A percentile compares a stretch with the other conserved stretches of the same genome.
Evolutionary conservation across 345 rosid species (phyloP).

Genomic region (Cardamine resedifolia): DNA sequence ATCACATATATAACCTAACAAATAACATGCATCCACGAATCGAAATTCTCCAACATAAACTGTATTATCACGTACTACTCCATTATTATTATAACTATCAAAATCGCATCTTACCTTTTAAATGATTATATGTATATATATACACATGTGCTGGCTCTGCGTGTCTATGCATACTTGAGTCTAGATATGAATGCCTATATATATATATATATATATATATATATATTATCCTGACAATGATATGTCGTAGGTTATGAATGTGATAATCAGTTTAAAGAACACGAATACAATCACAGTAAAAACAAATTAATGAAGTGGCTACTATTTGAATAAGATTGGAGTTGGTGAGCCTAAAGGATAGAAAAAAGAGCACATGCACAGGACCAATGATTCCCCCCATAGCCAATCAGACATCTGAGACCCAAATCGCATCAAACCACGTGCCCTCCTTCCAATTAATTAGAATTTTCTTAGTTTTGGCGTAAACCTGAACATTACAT

Average conservation of each 20-base stretch:
- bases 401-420: constrained; percentile 37
- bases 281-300: constrained; percentile 5
- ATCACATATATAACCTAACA: constrained; percentile 1
- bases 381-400: constrained; percentile 30
- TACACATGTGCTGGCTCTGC: constrained; percentile 26
- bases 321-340: constrained; percentile 7
- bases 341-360: constrained; percentile 22
- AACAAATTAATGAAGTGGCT: constrained; percentile 10
- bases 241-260: constrained; percentile 33
- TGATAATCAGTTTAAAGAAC: constrained; percentile 10
- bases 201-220: too few relatives aligned
- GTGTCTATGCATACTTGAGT: constrained; percentile 28
- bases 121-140: neutral
- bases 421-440: constrained; percentile 33
- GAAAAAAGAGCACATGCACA: constrained; percentile 29
- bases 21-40: constrained; percentile 8
- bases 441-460: constrained; percentile 16
- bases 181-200: constrained; percentile 23
- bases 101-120: constrained; percentile 11
- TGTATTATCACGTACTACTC: neutral
- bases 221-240: constrained; percentile 18
- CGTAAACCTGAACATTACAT: neutral
- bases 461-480: neutral
- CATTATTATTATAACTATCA: neutral
- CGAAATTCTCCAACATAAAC: constrained; percentile 10